Conservation (phyloP, 2,329 filamentous ascomycete genomes). For the Hypoxylon sp. region DNA sequence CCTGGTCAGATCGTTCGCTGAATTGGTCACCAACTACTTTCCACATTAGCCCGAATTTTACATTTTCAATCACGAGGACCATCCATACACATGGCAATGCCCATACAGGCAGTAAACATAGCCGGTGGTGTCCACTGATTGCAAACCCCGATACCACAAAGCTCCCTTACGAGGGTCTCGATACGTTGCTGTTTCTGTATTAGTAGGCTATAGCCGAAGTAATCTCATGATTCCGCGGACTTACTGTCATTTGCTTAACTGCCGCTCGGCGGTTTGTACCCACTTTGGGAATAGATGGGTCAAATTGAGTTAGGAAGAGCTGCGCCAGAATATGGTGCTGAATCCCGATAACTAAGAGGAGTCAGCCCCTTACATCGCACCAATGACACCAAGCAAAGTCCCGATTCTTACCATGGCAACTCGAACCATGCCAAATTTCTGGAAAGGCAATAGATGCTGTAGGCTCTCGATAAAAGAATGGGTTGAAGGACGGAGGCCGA, state of each 20-base stretch:
- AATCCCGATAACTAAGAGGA: conserved; percentile 66
- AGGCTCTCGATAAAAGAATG: conserved; percentile 64
- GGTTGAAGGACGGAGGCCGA: conserved; percentile 68
- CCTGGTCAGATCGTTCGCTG: conserved; percentile 61
- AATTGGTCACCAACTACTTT: conserved; percentile 65
- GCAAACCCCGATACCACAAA: conserved; percentile 72
- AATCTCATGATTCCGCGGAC: conserved; percentile 34
- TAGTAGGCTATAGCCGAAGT: conserved; percentile 25
- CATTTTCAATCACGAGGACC: conserved; percentile 14
- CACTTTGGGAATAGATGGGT: conserved; percentile 67
- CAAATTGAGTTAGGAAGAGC: conserved; percentile 70
- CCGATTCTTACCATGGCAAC: conserved; percentile 64
- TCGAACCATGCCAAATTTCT: conserved; percentile 70
- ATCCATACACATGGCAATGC: conserved; percentile 65
- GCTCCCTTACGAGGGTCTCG: conserved; percentile 63
- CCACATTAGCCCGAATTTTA: conserved; percentile 21
- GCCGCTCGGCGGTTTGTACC: conserved; percentile 59
- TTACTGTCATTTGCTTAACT: conserved; percentile 59
- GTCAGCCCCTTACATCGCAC: conserved; percentile 18
- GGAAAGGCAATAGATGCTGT: conserved; percentile 65
- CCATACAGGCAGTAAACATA: conserved; percentile 70
- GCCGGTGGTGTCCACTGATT: conserved; percentile 70
- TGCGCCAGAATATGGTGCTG: conserved; percentile 73
- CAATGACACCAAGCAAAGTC: not conserved
- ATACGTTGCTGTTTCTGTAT: conserved; percentile 59